phyloP scores from a whole-genome alignment of 176 grass and related monocot species.

The Melocanna baccifera region DNA sequence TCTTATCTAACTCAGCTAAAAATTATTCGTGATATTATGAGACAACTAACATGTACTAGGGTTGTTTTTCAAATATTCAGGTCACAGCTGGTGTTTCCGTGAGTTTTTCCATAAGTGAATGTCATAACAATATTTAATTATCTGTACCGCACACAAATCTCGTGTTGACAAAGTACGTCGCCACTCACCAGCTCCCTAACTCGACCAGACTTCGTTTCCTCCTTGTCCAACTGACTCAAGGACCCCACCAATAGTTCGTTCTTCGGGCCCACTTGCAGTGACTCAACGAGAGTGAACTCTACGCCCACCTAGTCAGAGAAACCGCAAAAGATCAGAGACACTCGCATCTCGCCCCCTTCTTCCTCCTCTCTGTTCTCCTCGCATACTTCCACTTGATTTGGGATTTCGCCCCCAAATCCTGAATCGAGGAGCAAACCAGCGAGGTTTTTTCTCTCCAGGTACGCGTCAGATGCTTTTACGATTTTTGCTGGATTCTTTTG shows the following conservation, averaged over 20 bases:
- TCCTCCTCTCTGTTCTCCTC: background rate
- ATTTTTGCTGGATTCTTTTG: background rate
- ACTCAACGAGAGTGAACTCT: background rate
- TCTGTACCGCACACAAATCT: background rate
- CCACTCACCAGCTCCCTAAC: background rate
- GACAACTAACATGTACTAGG: background rate
- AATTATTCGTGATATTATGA: too few relatives aligned
- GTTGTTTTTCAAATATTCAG: background rate
- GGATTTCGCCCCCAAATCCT: background rate
- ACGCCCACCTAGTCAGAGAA: background rate
- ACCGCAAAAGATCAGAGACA: background rate
- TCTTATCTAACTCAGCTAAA: too few relatives aligned
- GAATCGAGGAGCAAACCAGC: background rate
- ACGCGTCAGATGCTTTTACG: background rate
- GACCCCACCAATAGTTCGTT: background rate
- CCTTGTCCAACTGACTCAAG: background rate
- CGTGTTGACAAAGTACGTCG: background rate
- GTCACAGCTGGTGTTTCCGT: background rate
- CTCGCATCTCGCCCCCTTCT: background rate
- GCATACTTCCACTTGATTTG: background rate
- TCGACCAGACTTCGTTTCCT: background rate
- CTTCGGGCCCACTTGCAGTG: background rate
- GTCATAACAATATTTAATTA: background rate
- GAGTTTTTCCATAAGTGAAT: background rate
- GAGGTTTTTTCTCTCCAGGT: background rate